These are phyloP conservation scores for Ophidiomyces ophidiicola DNA, from an alignment of 2,329 filamentous ascomycete species.

Conservation along the genomic window DNA sequence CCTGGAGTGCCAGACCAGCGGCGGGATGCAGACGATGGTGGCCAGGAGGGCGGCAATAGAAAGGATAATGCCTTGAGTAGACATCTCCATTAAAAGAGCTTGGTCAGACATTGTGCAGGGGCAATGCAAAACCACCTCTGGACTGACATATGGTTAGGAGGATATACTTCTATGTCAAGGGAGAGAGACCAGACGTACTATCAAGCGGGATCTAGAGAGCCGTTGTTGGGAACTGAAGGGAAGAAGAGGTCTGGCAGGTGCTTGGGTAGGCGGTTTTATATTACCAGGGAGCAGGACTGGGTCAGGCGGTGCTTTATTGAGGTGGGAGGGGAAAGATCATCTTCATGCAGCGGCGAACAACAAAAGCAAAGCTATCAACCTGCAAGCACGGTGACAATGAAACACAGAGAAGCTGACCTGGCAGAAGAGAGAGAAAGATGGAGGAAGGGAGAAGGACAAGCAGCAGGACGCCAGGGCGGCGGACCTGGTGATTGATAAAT, in stretches of 20 bases:
- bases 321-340: conserved; percentile 1
- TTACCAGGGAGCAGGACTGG: not conserved
- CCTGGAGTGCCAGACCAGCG: conserved; percentile 48
- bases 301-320: not conserved
- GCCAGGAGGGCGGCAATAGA: conserved; percentile 40
- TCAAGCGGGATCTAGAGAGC: too few species aligned
- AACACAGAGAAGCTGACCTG: not conserved
- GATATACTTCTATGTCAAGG: too few species aligned
- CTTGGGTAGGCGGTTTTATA: conserved; percentile 1
- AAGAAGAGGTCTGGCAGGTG: not conserved
- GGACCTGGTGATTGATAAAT: too few species aligned
- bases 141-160: too few species aligned
- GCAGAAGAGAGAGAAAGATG: not conserved
- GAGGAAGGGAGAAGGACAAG: conserved; percentile 5
- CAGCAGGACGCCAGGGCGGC: conserved; percentile 1
- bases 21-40: conserved; percentile 43
- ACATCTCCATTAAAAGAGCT: conserved; percentile 11
- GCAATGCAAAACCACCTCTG: not conserved
- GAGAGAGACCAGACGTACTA: too few species aligned
- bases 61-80: conserved; percentile 31
- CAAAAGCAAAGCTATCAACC: not conserved
- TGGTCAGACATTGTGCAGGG: conserved; percentile 1
- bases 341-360: not conserved
- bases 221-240: too few species aligned
- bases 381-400: conserved; percentile 4